phyloP scores from a whole-genome alignment of 441 rosid species.

The Adansonia gregorii region DNA sequence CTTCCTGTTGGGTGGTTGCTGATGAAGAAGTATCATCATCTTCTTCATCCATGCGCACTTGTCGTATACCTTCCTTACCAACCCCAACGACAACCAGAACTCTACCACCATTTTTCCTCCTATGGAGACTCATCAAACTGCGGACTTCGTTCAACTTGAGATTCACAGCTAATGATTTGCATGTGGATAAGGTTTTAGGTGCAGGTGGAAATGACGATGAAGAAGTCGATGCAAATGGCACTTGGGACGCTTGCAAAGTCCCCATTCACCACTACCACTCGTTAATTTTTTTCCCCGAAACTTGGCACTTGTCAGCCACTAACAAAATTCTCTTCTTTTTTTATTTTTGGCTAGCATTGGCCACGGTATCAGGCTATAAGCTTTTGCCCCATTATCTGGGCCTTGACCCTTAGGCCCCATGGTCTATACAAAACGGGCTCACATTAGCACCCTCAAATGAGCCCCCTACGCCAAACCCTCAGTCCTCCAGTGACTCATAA shows the following conservation, averaged over 20 bases:
- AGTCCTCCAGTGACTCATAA: neutral
- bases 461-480: neutral
- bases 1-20: constrained; percentile 37
- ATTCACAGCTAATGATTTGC: constrained; percentile 14
- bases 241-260: constrained; percentile 24
- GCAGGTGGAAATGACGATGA: constrained; percentile 9
- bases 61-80: neutral
- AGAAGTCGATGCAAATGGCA: constrained; percentile 13
- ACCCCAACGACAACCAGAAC: constrained; percentile 1
- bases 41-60: constrained; percentile 6
- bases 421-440: neutral
- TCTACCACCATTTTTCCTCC: neutral
- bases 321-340: neutral
- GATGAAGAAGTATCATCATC: constrained; percentile 12
- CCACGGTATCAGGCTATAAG: neutral
- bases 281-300: neutral
- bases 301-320: neutral
- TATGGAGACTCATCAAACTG: neutral
- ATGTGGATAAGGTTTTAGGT: constrained; percentile 25
- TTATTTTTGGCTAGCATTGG: neutral
- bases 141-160: constrained; percentile 3
- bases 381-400: neutral
- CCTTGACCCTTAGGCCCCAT: neutral
- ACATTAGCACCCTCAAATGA: neutral
- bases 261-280: neutral